Base-by-base conservation (phyloP, 2,329 filamentous ascomycete genomes). In the Trichoderma sp. region DNA sequence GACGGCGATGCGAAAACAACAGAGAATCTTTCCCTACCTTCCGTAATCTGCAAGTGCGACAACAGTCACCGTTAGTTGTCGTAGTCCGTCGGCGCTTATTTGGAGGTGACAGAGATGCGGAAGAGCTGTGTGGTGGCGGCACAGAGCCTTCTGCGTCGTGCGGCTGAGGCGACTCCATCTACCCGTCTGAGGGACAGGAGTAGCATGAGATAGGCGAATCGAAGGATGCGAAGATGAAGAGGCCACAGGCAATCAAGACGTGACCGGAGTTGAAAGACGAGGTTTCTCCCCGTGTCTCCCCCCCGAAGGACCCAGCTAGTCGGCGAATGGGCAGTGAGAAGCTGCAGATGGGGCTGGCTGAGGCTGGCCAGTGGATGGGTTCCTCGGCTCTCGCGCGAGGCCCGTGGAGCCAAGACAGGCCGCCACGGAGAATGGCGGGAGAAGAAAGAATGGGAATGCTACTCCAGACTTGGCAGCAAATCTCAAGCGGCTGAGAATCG, bases 21-120 rank as follows among this genome's bases (percentile, higher is more conserved):
- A 58, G 60, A 63, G 12, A 64, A 15, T 28, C 73, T 32, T 24
- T 26, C n/a, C 60, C 39, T 73, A 82, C 81, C 80, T 83, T 83
- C 73, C 81, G 79, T 56, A 83, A 73, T 21, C 81, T 76, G 73
- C 81, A 83, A 26, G 80, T 83, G 71, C 79, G 80, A 74, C 81
- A 83, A 72, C 80, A 81, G 51, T 81, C 78, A 57, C 75, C 72
- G 43, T 76, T 39, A 43, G 74, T 69, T 26, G 78, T 72, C 21
- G 78, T 76, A 2, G 76, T 77, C 18, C 80, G 79, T 63, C 80
- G 79, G 28, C 80, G 79, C 71, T 81, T 82, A n/a, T 74, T 72
- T 32, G 77, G 73, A 32, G 77, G 74, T 15, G 75, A 75, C 51
- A 70, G 39, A 14, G 74, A 74, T 34, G 73, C 70, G 6, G 73